Base-by-base conservation (phyloP, 2,329 filamentous ascomycete species). In the Penicillium palitans region DNA sequence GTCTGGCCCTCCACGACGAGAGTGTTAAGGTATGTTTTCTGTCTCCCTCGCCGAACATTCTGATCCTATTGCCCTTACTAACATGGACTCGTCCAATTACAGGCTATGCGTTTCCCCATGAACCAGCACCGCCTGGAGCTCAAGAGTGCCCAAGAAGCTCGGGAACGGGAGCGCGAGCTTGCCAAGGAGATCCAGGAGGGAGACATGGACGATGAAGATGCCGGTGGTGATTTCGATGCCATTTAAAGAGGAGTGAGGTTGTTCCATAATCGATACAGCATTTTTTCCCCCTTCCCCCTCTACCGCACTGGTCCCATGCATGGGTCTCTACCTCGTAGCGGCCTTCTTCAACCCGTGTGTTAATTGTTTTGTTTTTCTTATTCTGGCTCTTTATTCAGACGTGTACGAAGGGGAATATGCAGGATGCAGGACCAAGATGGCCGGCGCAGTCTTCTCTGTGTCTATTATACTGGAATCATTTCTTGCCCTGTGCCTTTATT, bases 21-120 rank as follows among this genome's bases (percentile, higher is more conserved):
- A 98, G 93, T 72, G 93, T 99, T 71, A 98, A 96, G 90, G 90
- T 93, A 83, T 72, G 80, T 72, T n/a, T 48, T 33, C 35, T 9
- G 35, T 9, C 39, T 24, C 7, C 33, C 17, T 47, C 5, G 8
- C 15, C 35, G 21, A 35, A 48, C 8, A 2, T 33, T 33, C 1
- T 24, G n/a, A 3, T 48, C 29, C 29, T 27, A 37, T 48, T 13
- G 54, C 21, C n/a, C 27, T 55, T 60, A 54, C 69, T 79, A 71
- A 77, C 48, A 61, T 50, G 53, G 53, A 19, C 17, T 55, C 48
- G 4, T 61, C 7, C 12, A 46, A 45, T 57, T 40, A 13, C 60
- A 93, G 90, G 93, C 95, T 27, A 99, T 99, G 95, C 87, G 95
- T 55, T 99, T 98, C 79, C 95, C 95, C 2, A 98, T 98, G 93